These are phyloP conservation scores for Dentipellis sp. DNA, from an alignment of 768 basidiomycete genomes.

Conservation along the genomic window DNA sequence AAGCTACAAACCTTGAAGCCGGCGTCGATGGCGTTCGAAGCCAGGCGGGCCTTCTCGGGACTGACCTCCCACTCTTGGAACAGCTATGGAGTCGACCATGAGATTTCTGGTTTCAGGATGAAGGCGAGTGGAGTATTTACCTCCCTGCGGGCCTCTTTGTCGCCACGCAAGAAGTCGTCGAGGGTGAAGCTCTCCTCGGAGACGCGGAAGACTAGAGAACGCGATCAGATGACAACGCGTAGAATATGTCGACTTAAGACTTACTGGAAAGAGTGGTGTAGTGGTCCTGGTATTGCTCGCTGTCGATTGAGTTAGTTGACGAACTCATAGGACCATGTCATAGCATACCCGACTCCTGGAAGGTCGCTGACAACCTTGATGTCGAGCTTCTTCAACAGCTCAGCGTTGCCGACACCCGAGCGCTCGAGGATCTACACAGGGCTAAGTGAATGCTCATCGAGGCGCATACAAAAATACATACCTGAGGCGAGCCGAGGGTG, in stretches of 20 bases:
- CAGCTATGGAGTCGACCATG: slow-evolving; percentile 22
- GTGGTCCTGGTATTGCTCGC: slow-evolving; percentile 68
- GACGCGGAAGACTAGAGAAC: slow-evolving; percentile 48
- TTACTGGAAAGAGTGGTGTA: slow-evolving; percentile 59
- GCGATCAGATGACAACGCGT: slow-evolving; percentile 1
- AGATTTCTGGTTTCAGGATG: not conserved
- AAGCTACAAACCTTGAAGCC: slow-evolving; percentile 48
- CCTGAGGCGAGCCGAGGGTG: slow-evolving; percentile 59
- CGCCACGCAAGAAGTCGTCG: slow-evolving; percentile 66
- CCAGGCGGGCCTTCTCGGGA: slow-evolving; percentile 57
- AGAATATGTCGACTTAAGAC: slow-evolving; percentile 10
- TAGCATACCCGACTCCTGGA: slow-evolving; percentile 54
- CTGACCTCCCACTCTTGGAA: slow-evolving; percentile 59
- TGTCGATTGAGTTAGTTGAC: slow-evolving; percentile 14
- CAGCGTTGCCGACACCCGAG: slow-evolving; percentile 53
- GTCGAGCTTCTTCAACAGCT: slow-evolving; percentile 44
- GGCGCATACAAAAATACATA: slow-evolving; percentile 1
- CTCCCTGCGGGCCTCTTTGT: slow-evolving; percentile 47
- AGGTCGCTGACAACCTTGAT: slow-evolving; percentile 60
- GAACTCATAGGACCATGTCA: not conserved
- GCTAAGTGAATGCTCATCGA: not conserved
- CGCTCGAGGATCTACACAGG: slow-evolving; percentile 52
- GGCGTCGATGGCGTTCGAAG: slow-evolving; percentile 67
- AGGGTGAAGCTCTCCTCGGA: slow-evolving; percentile 53
- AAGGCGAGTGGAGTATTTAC: slow-evolving; percentile 18